Conservation (phyloP, 345 rosid species). For the Boechera divaricarpa region DNA sequence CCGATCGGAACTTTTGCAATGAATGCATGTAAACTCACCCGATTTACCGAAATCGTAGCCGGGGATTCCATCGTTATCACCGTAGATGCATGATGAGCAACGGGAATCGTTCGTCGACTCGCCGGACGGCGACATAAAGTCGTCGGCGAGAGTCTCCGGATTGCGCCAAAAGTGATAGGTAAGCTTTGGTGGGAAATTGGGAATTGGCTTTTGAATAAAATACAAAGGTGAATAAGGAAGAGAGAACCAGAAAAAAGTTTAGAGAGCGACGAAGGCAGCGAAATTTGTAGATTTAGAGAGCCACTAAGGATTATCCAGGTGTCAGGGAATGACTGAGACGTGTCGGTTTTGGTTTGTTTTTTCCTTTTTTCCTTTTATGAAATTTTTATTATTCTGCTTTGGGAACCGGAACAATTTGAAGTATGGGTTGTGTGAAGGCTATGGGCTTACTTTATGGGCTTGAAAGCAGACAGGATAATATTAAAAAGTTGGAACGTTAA, state of each 20-base stretch:
- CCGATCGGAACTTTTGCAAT: conserved; percentile 49
- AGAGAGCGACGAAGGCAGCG: conserved; percentile 29
- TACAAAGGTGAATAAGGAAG: not conserved
- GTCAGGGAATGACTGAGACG: conserved; percentile 21
- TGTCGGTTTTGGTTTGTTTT: conserved; percentile 1
- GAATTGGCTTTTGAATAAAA: conserved; percentile 40
- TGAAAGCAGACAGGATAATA: not conserved
- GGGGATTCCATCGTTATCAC: conserved; percentile 39
- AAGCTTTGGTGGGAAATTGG: conserved; percentile 60
- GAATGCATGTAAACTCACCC: conserved; percentile 41
- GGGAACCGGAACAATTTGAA: not conserved
- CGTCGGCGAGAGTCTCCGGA: conserved; percentile 33
- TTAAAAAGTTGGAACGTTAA: no score
- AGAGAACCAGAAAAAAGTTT: not conserved
- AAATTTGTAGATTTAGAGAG: not conserved
- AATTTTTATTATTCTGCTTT: not conserved
- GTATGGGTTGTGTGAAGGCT: not conserved
- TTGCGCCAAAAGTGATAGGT: conserved; percentile 24
- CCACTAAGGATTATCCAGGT: conserved; percentile 14
- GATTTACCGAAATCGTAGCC: conserved; percentile 35
- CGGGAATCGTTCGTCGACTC: conserved; percentile 27
- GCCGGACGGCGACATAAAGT: conserved; percentile 48
- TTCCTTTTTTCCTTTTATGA: not conserved
- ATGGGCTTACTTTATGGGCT: not conserved
- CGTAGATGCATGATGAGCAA: conserved; percentile 36